Percentiles rank a stretch among this genome's conserved stretches.
Evolutionary conservation across 2,329 filamentous ascomycete genomes (phyloP).

Genomic region (Geosmithia morbida): DNA sequence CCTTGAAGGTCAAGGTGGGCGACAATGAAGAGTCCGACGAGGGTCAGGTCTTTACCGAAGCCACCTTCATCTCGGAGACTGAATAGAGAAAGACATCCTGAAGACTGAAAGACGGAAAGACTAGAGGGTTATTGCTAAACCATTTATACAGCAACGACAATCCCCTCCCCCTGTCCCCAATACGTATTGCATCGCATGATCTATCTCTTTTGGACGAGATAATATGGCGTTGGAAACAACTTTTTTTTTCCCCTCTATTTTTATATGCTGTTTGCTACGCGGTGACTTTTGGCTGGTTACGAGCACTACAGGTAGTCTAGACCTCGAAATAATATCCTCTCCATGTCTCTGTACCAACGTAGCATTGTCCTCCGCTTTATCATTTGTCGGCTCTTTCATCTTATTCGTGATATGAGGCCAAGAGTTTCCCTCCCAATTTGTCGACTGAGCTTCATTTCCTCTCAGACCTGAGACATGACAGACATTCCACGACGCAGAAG

Average conservation of each 20-base stretch:
- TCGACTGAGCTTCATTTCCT: too few relatives aligned
- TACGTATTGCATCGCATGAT: slow-evolving; percentile 10
- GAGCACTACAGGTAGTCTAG: neutral
- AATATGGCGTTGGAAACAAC: slow-evolving; percentile 14
- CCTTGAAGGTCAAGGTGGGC: slow-evolving; percentile 72
- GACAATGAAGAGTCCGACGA: slow-evolving; percentile 67
- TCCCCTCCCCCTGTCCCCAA: neutral
- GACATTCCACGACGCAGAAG: too few relatives aligned
- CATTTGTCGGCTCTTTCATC: too few relatives aligned
- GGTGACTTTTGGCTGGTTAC: neutral
- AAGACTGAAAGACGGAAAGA: slow-evolving; percentile 1
- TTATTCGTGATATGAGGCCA: too few relatives aligned
- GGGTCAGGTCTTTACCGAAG: slow-evolving; percentile 71
- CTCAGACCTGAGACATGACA: too few relatives aligned
- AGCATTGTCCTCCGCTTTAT: neutral
- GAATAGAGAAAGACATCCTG: slow-evolving; percentile 1
- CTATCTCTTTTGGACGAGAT: slow-evolving; percentile 7
- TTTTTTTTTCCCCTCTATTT: slow-evolving; percentile 4
- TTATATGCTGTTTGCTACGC: neutral
- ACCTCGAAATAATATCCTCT: neutral
- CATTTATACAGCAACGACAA: slow-evolving; percentile 5
- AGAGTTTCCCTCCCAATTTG: too few relatives aligned
- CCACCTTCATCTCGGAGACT: slow-evolving; percentile 80
- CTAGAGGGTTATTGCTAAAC: neutral
- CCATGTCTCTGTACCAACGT: neutral